These are phyloP conservation scores for Tuber magnatum DNA, from an alignment of 495 filamentous ascomycete species.

Conservation along the genomic window DNA sequence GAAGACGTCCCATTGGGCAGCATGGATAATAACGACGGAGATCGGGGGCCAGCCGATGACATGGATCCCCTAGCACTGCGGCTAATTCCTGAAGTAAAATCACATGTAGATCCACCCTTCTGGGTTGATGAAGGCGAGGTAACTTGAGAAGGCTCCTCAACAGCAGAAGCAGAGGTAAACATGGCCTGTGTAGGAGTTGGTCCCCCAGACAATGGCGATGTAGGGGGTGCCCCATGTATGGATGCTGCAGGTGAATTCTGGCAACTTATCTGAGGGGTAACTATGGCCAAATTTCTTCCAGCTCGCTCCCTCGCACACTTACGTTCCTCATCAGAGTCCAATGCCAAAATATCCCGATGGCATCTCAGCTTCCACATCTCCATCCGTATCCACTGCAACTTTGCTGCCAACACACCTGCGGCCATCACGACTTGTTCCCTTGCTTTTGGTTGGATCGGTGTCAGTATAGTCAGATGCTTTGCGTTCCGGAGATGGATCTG, in stretches of 20 bases:
- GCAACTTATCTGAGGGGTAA: slow-evolving; percentile 38
- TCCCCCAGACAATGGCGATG: slow-evolving; percentile 19
- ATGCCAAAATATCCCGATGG: slow-evolving; percentile 75
- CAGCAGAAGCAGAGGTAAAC: slow-evolving; percentile 29
- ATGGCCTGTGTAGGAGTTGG: slow-evolving; percentile 37
- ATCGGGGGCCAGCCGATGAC: slow-evolving; percentile 36
- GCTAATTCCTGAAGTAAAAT: slow-evolving; percentile 43
- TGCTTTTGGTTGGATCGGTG: slow-evolving; percentile 78
- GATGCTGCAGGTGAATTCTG: slow-evolving; percentile 39
- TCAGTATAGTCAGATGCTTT: slow-evolving; percentile 81
- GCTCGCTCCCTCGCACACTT: slow-evolving; percentile 40
- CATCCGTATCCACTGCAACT: slow-evolving; percentile 84
- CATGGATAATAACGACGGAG: slow-evolving; percentile 34
- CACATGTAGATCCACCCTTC: slow-evolving; percentile 49
- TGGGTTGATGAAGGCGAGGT: slow-evolving; percentile 41
- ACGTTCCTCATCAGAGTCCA: slow-evolving; percentile 76
- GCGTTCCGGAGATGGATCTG: slow-evolving; percentile 81
- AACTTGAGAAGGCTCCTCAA: slow-evolving; percentile 36
- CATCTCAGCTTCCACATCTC: slow-evolving; percentile 90
- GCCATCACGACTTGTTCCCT: slow-evolving; percentile 77
- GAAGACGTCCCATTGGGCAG: slow-evolving; percentile 22
- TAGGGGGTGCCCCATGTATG: slow-evolving; percentile 33
- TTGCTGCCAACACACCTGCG: slow-evolving; percentile 77
- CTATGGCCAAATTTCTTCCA: slow-evolving; percentile 41
- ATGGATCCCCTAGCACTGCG: slow-evolving; percentile 38